phyloP scores from a whole-genome alignment of 805 yeast genomes.

The Saccharomyces mikatae region DNA sequence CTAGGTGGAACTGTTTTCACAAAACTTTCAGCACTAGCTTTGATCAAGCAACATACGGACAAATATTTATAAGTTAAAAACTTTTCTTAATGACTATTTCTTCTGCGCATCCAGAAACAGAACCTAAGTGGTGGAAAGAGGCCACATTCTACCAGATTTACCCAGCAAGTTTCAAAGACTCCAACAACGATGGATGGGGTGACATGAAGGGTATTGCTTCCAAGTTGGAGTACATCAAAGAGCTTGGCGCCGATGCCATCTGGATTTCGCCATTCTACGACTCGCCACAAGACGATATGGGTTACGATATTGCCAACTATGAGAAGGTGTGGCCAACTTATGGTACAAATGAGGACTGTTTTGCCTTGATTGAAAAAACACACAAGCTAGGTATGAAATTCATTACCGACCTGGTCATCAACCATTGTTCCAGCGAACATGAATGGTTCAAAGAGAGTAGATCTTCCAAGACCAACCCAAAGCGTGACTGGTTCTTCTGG shows the following conservation, averaged over 20 bases:
- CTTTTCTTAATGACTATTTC: not conserved
- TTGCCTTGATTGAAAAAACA: too few species aligned
- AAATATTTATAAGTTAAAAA: too few species aligned
- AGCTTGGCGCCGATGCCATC: conserved; percentile 37
- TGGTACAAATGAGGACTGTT: not conserved
- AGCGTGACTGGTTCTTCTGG: conserved; percentile 59
- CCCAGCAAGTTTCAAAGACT: conserved; percentile 54
- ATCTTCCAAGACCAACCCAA: conserved; percentile 42
- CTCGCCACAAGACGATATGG: conserved; percentile 57
- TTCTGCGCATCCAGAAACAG: conserved; percentile 8
- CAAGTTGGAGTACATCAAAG: conserved; percentile 31
- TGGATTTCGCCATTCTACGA: conserved; percentile 55
- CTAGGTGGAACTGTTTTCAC: too few species aligned
- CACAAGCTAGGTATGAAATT: conserved; percentile 36
- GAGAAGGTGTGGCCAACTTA: conserved; percentile 19
- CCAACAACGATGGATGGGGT: conserved; percentile 53
- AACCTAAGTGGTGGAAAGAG: conserved; percentile 45
- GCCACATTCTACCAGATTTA: conserved; percentile 50
- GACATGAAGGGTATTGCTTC: conserved; percentile 48
- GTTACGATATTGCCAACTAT: conserved; percentile 52
- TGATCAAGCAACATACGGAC: too few species aligned
- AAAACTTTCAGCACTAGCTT: too few species aligned
- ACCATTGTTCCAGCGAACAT: conserved; percentile 51
- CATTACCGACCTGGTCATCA: conserved; percentile 49
- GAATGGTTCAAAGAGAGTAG: conserved; percentile 52